phyloP scores from a whole-genome alignment of 495 filamentous ascomycete species.

The Pseudotulostoma volvatum region DNA sequence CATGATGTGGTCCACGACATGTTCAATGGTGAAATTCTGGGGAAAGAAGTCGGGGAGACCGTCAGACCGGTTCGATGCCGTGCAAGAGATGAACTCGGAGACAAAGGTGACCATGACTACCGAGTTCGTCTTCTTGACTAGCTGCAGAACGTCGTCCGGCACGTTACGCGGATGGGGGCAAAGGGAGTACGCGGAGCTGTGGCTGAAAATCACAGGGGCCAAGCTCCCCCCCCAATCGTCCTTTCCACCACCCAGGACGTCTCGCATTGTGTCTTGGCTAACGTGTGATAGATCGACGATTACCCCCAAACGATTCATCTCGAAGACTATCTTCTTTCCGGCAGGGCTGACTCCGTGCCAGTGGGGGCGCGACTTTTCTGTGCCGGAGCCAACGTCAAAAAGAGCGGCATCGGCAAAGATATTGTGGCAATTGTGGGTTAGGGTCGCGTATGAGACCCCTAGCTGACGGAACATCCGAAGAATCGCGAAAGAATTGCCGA shows the following conservation, averaged over 20 bases:
- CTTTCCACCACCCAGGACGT: conserved; percentile 32
- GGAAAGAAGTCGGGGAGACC: conserved; percentile 34
- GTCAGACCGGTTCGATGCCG: conserved; percentile 24
- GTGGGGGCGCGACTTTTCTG: conserved; percentile 29
- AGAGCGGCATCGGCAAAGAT: conserved; percentile 74
- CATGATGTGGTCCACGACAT: conserved; percentile 54
- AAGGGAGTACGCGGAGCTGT: conserved; percentile 35
- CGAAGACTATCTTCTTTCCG: conserved; percentile 42
- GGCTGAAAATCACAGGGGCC: conserved; percentile 42
- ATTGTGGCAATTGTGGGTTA: conserved; percentile 93
- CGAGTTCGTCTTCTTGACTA: conserved; percentile 37
- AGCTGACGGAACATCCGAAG: conserved; percentile 57
- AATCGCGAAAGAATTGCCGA: conserved; percentile 69
- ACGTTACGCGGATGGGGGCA: conserved; percentile 43
- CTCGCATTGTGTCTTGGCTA: conserved; percentile 37
- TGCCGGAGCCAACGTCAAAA: conserved; percentile 24
- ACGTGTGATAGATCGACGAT: conserved; percentile 38
- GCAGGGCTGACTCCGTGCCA: conserved; percentile 49
- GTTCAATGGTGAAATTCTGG: conserved; percentile 52
- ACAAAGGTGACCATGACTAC: conserved; percentile 47
- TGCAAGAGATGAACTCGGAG: conserved; percentile 58
- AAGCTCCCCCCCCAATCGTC: conserved; percentile 26
- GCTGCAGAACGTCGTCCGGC: conserved; percentile 38
- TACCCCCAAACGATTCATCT: conserved; percentile 41
- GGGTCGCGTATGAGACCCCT: conserved; percentile 80